Conservation (phyloP, 2,329 filamentous ascomycete species). For the Blumeria hordei region DNA sequence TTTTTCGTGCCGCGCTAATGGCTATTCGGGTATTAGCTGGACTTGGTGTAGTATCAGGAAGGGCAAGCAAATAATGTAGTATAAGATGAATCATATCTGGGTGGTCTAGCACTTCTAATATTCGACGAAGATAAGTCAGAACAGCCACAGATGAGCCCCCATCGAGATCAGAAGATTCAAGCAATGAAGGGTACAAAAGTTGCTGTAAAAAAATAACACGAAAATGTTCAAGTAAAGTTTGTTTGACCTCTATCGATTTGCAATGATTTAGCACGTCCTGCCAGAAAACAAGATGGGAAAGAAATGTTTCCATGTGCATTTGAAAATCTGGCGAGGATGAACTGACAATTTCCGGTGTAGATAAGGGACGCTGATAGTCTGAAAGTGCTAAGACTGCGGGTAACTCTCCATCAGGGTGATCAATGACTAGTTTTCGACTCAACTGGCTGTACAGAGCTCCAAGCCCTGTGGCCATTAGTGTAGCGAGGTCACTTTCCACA, state of each 20-base stretch:
- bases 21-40: constrained; percentile 20
- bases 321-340: constrained; percentile 55
- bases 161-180: constrained; percentile 92
- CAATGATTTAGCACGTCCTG: constrained; percentile 96
- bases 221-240: constrained; percentile 85
- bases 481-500: constrained; percentile 86
- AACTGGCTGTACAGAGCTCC: constrained; percentile 48
- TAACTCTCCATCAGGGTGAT: constrained; percentile 48
- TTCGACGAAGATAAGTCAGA: constrained; percentile 72
- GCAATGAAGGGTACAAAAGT: constrained; percentile 77
- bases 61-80: constrained; percentile 69
- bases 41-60: constrained; percentile 30
- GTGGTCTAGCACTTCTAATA: constrained; percentile 77
- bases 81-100: constrained; percentile 88
- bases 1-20: constrained; percentile 47
- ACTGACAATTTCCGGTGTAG: constrained; percentile 46
- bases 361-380: constrained; percentile 56
- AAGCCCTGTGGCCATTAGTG: constrained; percentile 85
- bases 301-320: constrained; percentile 73
- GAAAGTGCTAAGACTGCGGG: constrained; percentile 73
- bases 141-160: constrained; percentile 93
- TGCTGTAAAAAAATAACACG: constrained; percentile 92
- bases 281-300: constrained; percentile 92
- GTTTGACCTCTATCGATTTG: constrained; percentile 72
- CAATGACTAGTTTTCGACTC: constrained; percentile 57